Conservation (phyloP, 495 filamentous ascomycete species). For the Penicillium nucicola region DNA sequence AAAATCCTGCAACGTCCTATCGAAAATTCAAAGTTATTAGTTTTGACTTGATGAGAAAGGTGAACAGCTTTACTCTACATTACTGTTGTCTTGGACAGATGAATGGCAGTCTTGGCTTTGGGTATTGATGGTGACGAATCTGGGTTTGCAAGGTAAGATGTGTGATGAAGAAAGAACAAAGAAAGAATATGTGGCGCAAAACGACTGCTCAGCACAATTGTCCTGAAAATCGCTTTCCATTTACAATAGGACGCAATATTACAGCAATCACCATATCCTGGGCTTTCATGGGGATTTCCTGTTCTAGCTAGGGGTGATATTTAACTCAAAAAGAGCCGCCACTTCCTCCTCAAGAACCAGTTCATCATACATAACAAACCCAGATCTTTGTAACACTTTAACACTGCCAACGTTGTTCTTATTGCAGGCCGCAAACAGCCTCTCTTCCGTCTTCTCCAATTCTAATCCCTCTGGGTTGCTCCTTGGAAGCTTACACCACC, state of each 20-base stretch:
- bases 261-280: neutral
- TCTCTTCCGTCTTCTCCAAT: constrained; percentile 2
- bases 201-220: too few relatives aligned
- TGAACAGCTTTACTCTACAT: too few relatives aligned
- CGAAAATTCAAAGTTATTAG: neutral
- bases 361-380: constrained; percentile 15
- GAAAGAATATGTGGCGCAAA: too few relatives aligned
- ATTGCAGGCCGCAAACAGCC: constrained; percentile 20
- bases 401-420: constrained; percentile 19
- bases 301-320: neutral
- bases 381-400: constrained; percentile 21
- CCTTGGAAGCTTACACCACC: constrained; percentile 22
- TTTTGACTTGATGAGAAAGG: too few relatives aligned
- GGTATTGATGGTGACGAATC: too few relatives aligned
- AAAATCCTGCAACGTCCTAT: neutral
- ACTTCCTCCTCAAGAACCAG: constrained; percentile 12
- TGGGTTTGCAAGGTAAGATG: too few relatives aligned
- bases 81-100: too few relatives aligned
- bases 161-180: too few relatives aligned
- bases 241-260: too few relatives aligned
- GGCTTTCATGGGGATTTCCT: neutral
- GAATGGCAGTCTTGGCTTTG: too few relatives aligned
- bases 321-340: constrained; percentile 14
- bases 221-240: too few relatives aligned
- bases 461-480: neutral